phyloP scores from a whole-genome alignment of 176 grass and related monocot genomes.

The Oropetium thomaeum region DNA sequence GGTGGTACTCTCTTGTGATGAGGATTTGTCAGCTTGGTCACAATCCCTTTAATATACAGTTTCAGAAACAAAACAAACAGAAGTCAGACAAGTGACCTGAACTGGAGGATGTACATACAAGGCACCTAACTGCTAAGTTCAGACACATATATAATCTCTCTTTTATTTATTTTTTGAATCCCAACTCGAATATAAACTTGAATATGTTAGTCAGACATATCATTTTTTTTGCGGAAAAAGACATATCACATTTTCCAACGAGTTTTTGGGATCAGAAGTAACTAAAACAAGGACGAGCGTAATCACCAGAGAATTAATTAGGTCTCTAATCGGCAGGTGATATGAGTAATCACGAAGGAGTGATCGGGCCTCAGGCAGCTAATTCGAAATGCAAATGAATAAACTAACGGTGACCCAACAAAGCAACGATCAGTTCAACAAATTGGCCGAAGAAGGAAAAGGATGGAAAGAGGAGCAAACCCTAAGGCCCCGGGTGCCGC shows the following conservation, averaged over 20 bases:
- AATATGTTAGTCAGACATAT: too few relatives aligned
- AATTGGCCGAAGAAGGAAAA: too few relatives aligned
- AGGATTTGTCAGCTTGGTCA: slow-evolving; percentile 6
- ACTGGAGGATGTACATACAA: background rate
- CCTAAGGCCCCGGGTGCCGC: slow-evolving; percentile 25
- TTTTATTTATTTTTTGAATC: too few relatives aligned
- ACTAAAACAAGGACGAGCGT: background rate
- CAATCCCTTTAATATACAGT: slow-evolving; percentile 34
- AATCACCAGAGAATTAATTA: background rate
- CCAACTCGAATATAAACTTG: too few relatives aligned
- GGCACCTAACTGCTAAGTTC: background rate
- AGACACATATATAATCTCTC: background rate
- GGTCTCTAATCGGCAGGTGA: background rate
- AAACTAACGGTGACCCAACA: background rate
- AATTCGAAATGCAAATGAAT: background rate
- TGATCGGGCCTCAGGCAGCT: background rate
- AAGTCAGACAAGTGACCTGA: background rate
- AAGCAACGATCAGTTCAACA: too few relatives aligned
- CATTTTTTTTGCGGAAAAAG: too few relatives aligned
- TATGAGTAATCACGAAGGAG: background rate
- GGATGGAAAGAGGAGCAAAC: slow-evolving; percentile 22
- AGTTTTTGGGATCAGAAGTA: too few relatives aligned
- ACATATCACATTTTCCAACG: too few relatives aligned
- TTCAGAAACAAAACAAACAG: slow-evolving; percentile 15
- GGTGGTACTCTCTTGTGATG: slow-evolving; percentile 24